Evolutionary conservation across 2,329 filamentous ascomycete genomes (phyloP).

Genomic region (Colletotrichum tropicicola): DNA sequence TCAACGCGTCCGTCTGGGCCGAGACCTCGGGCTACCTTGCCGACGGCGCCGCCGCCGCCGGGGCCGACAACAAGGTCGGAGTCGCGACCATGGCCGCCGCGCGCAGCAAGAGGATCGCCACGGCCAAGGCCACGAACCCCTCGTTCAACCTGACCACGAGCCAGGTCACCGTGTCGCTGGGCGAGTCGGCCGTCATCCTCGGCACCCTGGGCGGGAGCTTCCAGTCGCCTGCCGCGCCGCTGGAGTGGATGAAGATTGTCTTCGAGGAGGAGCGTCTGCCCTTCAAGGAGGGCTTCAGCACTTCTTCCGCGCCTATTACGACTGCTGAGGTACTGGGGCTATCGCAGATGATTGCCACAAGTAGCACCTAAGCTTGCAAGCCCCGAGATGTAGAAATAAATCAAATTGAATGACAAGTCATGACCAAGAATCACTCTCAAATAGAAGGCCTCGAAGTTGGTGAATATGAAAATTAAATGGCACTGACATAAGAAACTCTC

Average conservation of each 20-base stretch:
- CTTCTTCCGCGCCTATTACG: not conserved
- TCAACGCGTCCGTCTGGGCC: conserved; percentile 37
- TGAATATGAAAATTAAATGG: no score
- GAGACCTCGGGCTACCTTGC: conserved; percentile 29
- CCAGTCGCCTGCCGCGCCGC: conserved; percentile 17
- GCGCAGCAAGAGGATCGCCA: conserved; percentile 36
- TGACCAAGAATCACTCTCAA: no score
- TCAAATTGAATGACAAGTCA: not conserved
- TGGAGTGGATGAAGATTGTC: conserved; percentile 19
- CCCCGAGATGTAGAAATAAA: not conserved
- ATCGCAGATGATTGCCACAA: conserved; percentile 18
- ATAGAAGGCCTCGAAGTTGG: no score
- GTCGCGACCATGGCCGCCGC: conserved; percentile 38
- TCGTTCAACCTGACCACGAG: conserved; percentile 28
- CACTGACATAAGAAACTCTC: no score
- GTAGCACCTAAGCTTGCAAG: not conserved
- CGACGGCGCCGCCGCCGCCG: conserved; percentile 33
- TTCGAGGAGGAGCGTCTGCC: conserved; percentile 27
- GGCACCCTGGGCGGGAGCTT: conserved; percentile 30
- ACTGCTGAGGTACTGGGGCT: conserved; percentile 16
- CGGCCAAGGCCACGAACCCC: conserved; percentile 30
- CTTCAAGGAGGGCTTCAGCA: conserved; percentile 21
- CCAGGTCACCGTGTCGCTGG: conserved; percentile 31
- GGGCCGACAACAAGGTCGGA: conserved; percentile 31
- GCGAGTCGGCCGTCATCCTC: conserved; percentile 33